Evolutionary conservation across 768 basidiomycete species (phyloP).

Genomic region (Phlebiopsis gigantea): DNA sequence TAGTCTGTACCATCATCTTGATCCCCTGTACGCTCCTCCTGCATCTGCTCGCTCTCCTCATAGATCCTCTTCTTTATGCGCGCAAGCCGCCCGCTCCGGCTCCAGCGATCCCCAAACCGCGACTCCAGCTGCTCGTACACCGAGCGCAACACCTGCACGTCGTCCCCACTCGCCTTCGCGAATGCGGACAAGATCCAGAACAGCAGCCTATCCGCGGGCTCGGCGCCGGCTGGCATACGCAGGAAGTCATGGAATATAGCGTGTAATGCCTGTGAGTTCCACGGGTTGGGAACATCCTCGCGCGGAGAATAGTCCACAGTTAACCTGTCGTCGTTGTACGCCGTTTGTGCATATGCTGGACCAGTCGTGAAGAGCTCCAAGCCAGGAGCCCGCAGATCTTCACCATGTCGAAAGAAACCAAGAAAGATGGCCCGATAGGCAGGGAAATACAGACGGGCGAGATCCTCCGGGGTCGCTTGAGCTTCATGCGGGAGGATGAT

Average conservation of each 20-base stretch:
- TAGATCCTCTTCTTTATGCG: constrained; percentile 41
- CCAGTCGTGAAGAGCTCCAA: not conserved
- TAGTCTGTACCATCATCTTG: constrained; percentile 3
- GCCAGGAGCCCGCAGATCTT: constrained; percentile 8
- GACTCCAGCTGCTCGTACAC: constrained; percentile 54
- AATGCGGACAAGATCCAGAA: constrained; percentile 71
- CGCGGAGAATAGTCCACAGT: not conserved
- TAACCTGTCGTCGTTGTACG: not conserved
- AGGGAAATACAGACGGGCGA: constrained; percentile 16
- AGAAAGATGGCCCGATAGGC: constrained; percentile 71
- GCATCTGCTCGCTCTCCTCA: not conserved
- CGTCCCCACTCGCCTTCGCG: constrained; percentile 49
- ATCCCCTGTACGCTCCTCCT: not conserved
- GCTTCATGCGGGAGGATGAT: constrained; percentile 26
- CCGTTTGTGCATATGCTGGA: not conserved
- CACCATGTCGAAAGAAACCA: constrained; percentile 63
- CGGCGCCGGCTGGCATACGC: constrained; percentile 39
- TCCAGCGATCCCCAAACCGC: constrained; percentile 43
- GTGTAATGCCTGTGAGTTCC: constrained; percentile 55
- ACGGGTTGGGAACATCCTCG: constrained; percentile 21
- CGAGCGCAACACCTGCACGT: constrained; percentile 43
- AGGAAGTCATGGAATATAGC: constrained; percentile 60
- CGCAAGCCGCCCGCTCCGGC: constrained; percentile 38
- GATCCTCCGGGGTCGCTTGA: no score
- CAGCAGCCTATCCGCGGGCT: constrained; percentile 41